Evolutionary conservation across 257 asterid species (phyloP).

Genomic region (Galeopsis tetrahit): DNA sequence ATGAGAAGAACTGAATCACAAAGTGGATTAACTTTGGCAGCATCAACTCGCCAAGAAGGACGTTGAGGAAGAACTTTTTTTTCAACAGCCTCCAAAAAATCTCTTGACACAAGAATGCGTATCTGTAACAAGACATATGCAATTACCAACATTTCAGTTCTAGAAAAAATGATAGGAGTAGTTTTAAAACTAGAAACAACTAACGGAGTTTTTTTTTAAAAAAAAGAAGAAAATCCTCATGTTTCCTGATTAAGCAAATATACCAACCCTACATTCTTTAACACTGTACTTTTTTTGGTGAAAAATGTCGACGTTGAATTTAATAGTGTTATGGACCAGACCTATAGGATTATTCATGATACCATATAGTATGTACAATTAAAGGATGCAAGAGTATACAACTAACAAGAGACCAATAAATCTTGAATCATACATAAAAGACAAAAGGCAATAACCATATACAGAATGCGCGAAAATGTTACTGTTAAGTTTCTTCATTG

Average conservation of each 20-base stretch:
- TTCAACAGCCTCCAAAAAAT: constrained; percentile 89
- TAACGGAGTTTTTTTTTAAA: not conserved
- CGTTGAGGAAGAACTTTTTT: constrained; percentile 71
- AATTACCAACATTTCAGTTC: constrained; percentile 24
- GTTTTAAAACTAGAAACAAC: not conserved
- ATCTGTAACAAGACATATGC: constrained; percentile 49
- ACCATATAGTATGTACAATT: constrained; percentile 4
- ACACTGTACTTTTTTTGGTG: not conserved
- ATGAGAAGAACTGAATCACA: constrained; percentile 80
- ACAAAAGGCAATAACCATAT: constrained; percentile 28
- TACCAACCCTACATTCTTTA: constrained; percentile 21
- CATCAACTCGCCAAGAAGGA: constrained; percentile 89
- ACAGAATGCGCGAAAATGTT: not conserved
- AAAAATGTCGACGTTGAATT: constrained; percentile 20
- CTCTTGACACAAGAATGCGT: constrained; percentile 66
- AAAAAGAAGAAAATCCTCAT: not conserved
- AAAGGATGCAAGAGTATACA: constrained; percentile 4
- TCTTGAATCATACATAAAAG: not conserved
- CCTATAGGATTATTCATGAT: constrained; percentile 14
- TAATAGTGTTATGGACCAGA: not conserved
- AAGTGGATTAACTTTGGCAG: constrained; percentile 72
- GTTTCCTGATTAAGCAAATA: constrained; percentile 27
- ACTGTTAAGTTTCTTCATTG: not conserved
- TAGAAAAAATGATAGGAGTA: not conserved
- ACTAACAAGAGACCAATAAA: constrained; percentile 3